A percentile compares a stretch with the other conserved stretches of the same genome.
These are phyloP conservation scores for Terfezia claveryi DNA, from an alignment of 495 filamentous ascomycete genomes.

Conservation along the genomic window DNA sequence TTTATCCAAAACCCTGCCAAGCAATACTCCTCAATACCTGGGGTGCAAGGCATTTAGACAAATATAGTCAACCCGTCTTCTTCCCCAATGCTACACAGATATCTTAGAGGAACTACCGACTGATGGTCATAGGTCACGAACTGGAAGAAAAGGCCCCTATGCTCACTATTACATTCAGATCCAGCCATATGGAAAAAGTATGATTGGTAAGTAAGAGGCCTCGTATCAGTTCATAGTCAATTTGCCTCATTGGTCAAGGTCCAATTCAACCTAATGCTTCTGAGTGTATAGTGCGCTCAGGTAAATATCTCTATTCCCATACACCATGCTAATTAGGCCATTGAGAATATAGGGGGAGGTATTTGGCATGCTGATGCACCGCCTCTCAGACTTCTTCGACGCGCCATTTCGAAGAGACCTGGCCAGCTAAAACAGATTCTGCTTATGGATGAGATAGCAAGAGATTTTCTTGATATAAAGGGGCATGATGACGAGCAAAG, in stretches of 20 bases:
- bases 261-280: too few relatives aligned
- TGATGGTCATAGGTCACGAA: conserved; percentile 11
- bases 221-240: background rate
- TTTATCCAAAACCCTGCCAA: too few relatives aligned
- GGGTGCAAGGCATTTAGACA: too few relatives aligned
- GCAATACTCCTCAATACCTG: too few relatives aligned
- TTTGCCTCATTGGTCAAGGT: background rate
- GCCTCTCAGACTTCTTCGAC: conserved; percentile 11
- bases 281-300: too few relatives aligned
- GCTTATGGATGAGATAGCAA: conserved; percentile 6
- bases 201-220: conserved; percentile 11
- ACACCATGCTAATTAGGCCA: too few relatives aligned
- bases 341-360: conserved; percentile 7
- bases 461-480: conserved; percentile 11
- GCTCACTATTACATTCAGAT: conserved; percentile 13
- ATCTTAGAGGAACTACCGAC: background rate
- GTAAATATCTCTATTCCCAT: too few relatives aligned
- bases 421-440: conserved; percentile 11
- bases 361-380: conserved; percentile 11
- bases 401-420: conserved; percentile 9
- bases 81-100: background rate
- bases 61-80: background rate
- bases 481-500: conserved; percentile 6
- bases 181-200: conserved; percentile 10
- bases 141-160: conserved; percentile 17